Percentiles rank a stretch among this genome's conserved stretches.
Conservation (phyloP, 768 basidiomycete genomes). For the Pisolithus albus region DNA sequence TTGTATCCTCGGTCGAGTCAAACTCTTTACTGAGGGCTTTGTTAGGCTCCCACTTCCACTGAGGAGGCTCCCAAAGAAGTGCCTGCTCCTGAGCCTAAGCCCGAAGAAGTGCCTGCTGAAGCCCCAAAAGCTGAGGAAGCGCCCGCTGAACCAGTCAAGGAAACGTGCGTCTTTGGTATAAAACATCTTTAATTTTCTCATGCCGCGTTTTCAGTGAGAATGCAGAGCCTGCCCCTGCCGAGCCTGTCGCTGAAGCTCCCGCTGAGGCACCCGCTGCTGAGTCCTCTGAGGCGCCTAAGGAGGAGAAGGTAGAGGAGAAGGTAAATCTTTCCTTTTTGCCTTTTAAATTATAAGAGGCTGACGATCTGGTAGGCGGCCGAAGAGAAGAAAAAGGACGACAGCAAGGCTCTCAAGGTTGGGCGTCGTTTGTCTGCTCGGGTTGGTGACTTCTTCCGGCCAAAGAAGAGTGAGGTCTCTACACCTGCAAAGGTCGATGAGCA, state of each 20-base stretch:
- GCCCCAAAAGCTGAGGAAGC: conserved; percentile 23
- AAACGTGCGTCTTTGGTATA: conserved; percentile 45
- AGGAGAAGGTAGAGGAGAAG: conserved; percentile 48
- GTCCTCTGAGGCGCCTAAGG: conserved; percentile 34
- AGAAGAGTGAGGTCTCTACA: conserved; percentile 55
- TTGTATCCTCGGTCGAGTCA: background rate
- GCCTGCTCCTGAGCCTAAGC: conserved; percentile 26
- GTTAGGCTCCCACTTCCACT: conserved; percentile 24
- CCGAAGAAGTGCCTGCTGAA: conserved; percentile 39
- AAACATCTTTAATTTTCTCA: conserved; percentile 1
- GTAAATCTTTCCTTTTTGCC: background rate
- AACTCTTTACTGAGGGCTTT: background rate
- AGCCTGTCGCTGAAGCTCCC: conserved; percentile 24
- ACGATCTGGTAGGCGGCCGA: conserved; percentile 31
- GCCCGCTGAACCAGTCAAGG: conserved; percentile 57
- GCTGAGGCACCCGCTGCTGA: conserved; percentile 38
- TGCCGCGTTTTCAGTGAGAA: conserved; percentile 34
- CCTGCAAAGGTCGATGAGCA: conserved; percentile 85
- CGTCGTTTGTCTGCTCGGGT: conserved; percentile 84
- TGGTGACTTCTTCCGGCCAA: conserved; percentile 75
- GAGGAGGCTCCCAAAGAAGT: conserved; percentile 34
- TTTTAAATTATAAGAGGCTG: background rate
- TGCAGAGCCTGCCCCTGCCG: conserved; percentile 12
- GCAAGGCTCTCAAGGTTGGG: conserved; percentile 52
- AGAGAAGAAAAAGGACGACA: conserved; percentile 44